Evolutionary conservation across 1,284 basidiomycete species (phyloP).

Genomic region (Ceratobasidium sp.): DNA sequence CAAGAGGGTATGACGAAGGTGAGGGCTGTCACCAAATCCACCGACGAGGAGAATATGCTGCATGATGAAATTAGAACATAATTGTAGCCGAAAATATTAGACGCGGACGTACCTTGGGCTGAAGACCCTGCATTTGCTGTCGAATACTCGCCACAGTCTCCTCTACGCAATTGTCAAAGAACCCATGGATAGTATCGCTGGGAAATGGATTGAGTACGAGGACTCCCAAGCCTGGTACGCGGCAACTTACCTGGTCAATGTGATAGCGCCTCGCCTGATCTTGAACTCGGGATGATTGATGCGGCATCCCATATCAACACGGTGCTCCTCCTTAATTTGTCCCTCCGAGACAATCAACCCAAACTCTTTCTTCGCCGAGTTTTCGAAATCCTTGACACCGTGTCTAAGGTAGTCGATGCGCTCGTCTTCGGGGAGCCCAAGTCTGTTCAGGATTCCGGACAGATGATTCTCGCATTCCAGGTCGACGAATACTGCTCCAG

Average conservation of each 20-base stretch:
- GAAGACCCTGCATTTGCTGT: conserved; percentile 16
- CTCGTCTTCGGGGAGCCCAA: conserved; percentile 1
- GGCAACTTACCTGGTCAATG: neutral
- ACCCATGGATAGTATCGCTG: conserved; percentile 7
- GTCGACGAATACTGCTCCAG: conserved; percentile 38
- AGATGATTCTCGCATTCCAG: conserved; percentile 30
- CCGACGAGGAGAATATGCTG: conserved; percentile 24
- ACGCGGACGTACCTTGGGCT: conserved; percentile 5
- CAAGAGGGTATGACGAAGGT: neutral
- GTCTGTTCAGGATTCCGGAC: neutral
- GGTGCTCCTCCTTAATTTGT: neutral
- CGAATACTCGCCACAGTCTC: conserved; percentile 26
- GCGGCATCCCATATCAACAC: conserved; percentile 24
- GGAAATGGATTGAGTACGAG: neutral
- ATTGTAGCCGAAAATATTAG: neutral
- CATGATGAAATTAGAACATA: neutral
- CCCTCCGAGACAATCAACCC: neutral
- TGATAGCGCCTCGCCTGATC: conserved; percentile 12
- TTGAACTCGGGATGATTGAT: neutral
- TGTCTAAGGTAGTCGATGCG: conserved; percentile 14
- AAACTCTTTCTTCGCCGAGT: conserved; percentile 9
- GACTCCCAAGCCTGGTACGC: neutral
- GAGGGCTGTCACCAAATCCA: conserved; percentile 24
- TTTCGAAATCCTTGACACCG: conserved; percentile 29
- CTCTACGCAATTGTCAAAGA: conserved; percentile 37